phyloP scores from a whole-genome alignment of 2,329 filamentous ascomycete species.

The Penicillium sp. region DNA sequence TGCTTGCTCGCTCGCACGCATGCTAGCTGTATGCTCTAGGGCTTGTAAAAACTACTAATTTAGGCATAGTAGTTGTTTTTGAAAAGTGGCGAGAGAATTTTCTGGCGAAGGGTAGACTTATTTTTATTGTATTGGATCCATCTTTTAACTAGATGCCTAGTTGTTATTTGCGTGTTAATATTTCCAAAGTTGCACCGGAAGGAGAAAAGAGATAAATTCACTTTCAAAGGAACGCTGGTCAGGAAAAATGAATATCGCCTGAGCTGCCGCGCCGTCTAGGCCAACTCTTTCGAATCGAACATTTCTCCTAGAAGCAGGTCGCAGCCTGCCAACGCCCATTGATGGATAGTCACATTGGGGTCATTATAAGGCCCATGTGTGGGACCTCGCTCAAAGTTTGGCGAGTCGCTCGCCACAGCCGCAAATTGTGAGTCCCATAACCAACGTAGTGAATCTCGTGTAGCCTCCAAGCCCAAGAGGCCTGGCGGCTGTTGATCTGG shows the following conservation, averaged over 20 bases:
- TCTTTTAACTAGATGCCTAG: no score
- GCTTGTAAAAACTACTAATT: no score
- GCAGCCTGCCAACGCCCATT: background rate
- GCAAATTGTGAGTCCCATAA: background rate
- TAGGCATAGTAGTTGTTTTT: no score
- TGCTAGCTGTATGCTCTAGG: no score
- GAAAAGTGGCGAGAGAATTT: no score
- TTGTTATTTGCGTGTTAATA: no score
- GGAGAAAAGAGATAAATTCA: no score
- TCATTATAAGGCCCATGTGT: background rate
- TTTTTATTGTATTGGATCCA: no score
- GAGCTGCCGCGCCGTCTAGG: background rate
- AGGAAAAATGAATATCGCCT: background rate
- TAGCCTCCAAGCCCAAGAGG: background rate
- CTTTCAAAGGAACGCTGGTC: background rate
- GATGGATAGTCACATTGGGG: background rate
- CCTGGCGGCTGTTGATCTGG: background rate
- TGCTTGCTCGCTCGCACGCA: no score
- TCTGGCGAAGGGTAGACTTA: no score
- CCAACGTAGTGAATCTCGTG: background rate
- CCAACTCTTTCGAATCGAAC: slow-evolving; percentile 1
- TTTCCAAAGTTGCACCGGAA: no score
- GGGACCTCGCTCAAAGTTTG: background rate
- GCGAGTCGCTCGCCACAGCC: slow-evolving; percentile 1
- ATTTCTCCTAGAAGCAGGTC: background rate